Evolutionary conservation across 352 stramenopile species (phyloP).

Genomic region (Globisporangium irregulare): DNA sequence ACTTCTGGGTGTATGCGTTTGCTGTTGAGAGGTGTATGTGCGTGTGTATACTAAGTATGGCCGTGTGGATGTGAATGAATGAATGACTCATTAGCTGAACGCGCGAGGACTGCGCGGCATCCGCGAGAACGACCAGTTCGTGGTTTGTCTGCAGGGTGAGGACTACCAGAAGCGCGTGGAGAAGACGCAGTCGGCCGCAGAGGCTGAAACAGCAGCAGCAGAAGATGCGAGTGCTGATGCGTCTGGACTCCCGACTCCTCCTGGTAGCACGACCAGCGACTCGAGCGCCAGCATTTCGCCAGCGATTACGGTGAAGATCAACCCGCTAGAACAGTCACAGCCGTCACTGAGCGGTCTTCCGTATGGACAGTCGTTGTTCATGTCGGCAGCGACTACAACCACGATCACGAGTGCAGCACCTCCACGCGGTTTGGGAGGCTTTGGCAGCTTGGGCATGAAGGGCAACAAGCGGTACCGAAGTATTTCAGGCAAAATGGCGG

Average conservation of each 20-base stretch:
- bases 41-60: slow-evolving; percentile 6
- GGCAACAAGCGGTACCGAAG: slow-evolving; percentile 72
- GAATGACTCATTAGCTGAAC: slow-evolving; percentile 40
- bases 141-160: slow-evolving; percentile 64
- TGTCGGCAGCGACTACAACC: neutral
- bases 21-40: neutral
- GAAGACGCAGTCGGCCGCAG: slow-evolving; percentile 1
- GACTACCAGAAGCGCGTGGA: slow-evolving; percentile 53
- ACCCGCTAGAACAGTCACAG: neutral
- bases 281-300: slow-evolving; percentile 5
- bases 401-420: slow-evolving; percentile 9
- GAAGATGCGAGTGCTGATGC: neutral
- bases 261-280: neutral
- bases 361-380: slow-evolving; percentile 17
- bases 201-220: neutral
- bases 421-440: slow-evolving; percentile 26
- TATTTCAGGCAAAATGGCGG: slow-evolving; percentile 79
- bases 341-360: slow-evolving; percentile 9
- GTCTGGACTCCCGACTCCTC: neutral
- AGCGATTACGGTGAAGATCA: neutral
- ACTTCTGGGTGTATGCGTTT: neutral
- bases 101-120: slow-evolving; percentile 68
- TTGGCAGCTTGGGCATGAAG: slow-evolving; percentile 43
- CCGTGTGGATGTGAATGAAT: neutral
- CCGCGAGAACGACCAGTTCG: slow-evolving; percentile 76